Evolutionary conservation across 208 protist species (phyloP), one percentile per base, ranked within the genome.

Genomic region (Leishmania turanica): DNA sequence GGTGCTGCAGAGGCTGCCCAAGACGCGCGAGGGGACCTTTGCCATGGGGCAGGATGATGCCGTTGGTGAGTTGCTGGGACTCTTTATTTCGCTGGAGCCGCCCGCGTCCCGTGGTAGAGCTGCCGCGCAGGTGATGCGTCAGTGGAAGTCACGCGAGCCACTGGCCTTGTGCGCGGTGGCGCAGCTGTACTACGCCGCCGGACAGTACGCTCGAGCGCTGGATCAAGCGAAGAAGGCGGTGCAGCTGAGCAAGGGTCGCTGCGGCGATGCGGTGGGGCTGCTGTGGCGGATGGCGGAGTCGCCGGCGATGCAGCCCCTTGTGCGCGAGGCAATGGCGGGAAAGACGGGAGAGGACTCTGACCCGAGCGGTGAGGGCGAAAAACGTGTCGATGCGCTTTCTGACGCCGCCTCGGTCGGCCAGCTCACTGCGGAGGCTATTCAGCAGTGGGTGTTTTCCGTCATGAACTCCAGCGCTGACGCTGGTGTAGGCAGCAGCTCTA

Each of bases 211-310:
- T 6, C 86, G 87, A n/a, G 93, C 93, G 58, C 68, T 95, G 69
- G 84, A 89, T 31, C 84, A 97, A 86, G 89, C 86, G 0, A 11
- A 91, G 42, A 95, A 95, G 77, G 91, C 93, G 42, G 90, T 92
- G 45, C 86, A 86, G 77, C 66, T 49, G 54, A 82, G 78, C 68
- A 66, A 78, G 53, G 85, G 72, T 9, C 70, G 83, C 60, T 90
- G 84, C 84, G 93, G 91, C 3, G 93, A 97, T 73, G 87, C 85
- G 9, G 85, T 93, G 24, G 93, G 89, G n/a, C 84, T 95, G 77
- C 89, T 94, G 83, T 90, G 89, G 80, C 88, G 88, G 73, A 80
- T 97, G 73, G 88, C 90, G 0, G 78, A 83, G 31, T 71, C 81
- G 58, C 70, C 84, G 3, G 76, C 45, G 64, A 70, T 76, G 84